Conservation (phyloP, 495 filamentous ascomycete genomes). For the Penicillium samsonianum region DNA sequence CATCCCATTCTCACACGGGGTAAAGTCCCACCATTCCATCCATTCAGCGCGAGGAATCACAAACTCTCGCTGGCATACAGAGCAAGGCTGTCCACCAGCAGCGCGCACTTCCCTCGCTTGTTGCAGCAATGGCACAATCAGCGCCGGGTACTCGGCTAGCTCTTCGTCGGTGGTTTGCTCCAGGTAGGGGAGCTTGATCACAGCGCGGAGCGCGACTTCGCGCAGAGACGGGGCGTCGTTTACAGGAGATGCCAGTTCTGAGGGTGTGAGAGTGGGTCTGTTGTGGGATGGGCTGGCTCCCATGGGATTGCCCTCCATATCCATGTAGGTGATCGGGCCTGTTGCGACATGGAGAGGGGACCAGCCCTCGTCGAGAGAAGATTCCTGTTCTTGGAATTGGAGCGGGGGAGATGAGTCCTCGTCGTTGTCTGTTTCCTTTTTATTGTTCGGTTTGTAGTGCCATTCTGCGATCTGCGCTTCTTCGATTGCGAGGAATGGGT, state of each 20-base stretch:
- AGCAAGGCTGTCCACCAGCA: slow-evolving; percentile 57
- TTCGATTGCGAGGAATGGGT: slow-evolving; percentile 47
- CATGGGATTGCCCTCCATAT: slow-evolving; percentile 45
- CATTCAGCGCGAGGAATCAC: slow-evolving; percentile 64
- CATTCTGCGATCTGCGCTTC: slow-evolving; percentile 38
- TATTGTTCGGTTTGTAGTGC: slow-evolving; percentile 24
- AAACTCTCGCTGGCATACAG: slow-evolving; percentile 58
- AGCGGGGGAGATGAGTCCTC: slow-evolving; percentile 11
- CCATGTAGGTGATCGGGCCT: slow-evolving; percentile 42
- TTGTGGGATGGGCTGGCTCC: slow-evolving; percentile 8
- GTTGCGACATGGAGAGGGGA: slow-evolving; percentile 47
- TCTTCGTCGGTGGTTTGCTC: slow-evolving; percentile 45
- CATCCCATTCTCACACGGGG: slow-evolving; percentile 46
- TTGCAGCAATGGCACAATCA: slow-evolving; percentile 44
- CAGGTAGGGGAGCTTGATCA: slow-evolving; percentile 44
- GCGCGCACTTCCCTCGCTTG: slow-evolving; percentile 45
- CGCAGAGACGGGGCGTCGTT: slow-evolving; percentile 55
- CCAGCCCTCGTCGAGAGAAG: slow-evolving; percentile 42
- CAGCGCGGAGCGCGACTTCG: slow-evolving; percentile 57
- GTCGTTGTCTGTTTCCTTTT: neutral
- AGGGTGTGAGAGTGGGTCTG: neutral
- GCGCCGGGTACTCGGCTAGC: slow-evolving; percentile 40
- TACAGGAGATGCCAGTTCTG: neutral
- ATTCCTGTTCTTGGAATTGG: slow-evolving; percentile 32
- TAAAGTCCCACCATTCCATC: slow-evolving; percentile 72